phyloP scores from a whole-genome alignment of 352 stramenopile genomes.

The Phytophthora ohioensis region DNA sequence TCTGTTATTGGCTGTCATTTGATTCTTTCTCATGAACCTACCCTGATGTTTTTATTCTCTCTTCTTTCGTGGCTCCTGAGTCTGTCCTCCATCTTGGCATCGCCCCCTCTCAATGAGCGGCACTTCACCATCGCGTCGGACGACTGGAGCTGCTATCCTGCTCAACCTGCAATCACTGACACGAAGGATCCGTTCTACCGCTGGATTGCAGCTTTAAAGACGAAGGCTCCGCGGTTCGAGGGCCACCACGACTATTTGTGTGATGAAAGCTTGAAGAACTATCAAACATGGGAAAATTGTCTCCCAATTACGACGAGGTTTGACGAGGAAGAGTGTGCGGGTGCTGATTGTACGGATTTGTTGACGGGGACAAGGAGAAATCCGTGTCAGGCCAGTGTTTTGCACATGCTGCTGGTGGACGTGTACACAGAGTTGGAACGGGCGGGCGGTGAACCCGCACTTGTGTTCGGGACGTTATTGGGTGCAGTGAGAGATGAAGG shows the following conservation, averaged over 20 bases:
- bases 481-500: conserved; percentile 47
- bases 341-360: conserved; percentile 53
- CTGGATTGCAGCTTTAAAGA: conserved; percentile 1
- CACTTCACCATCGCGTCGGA: conserved; percentile 23
- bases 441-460: conserved; percentile 3
- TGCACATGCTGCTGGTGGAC: conserved; percentile 65
- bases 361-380: conserved; percentile 35
- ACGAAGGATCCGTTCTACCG: conserved; percentile 19
- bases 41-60: neutral
- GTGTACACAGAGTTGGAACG: conserved; percentile 49
- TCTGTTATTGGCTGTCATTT: neutral
- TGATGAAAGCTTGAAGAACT: conserved; percentile 8
- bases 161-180: conserved; percentile 6
- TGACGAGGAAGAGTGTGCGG: conserved; percentile 40
- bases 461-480: conserved; percentile 28
- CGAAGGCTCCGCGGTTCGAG: conserved; percentile 20
- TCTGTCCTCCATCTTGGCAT: neutral
- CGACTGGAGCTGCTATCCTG: conserved; percentile 27
- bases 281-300: conserved; percentile 44
- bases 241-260: conserved; percentile 33
- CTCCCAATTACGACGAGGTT: conserved; percentile 39
- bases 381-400: conserved; percentile 53
- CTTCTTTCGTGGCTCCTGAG: neutral
- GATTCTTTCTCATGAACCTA: neutral
- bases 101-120: neutral